Evolutionary conservation across 2,329 filamentous ascomycete species (phyloP), one percentile per base, ranked within the genome.

Genomic region (Calonectria honghensis): DNA sequence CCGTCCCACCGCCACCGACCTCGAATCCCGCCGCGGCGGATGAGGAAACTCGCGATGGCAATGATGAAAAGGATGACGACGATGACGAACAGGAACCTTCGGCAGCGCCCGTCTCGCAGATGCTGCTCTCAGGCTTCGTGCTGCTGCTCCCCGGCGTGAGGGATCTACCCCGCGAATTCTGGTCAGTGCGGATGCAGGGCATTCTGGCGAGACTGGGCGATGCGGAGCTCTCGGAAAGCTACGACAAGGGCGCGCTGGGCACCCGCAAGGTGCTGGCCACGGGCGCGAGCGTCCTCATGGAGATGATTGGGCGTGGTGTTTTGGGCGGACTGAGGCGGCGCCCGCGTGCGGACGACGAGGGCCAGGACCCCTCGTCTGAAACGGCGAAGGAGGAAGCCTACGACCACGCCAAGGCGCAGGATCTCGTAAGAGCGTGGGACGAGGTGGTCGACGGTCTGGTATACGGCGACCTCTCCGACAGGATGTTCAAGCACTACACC

Each of bases 171-270:
- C 82, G 86, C 1, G 90, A 91, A 4, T 95, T 94, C 83, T 95
- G 93, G 93, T 88, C 87, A 41, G 86, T 88, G n/a, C 88, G 91
- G 57, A 86, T 93, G 31, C 89, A 91, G 77, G 88, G 89, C 2
- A 83, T 95, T 20, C 86, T 95, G 78, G 85, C 87, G 78, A 88
- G 91, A 79, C 86, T 96, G 69, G 92, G 89, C 11, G 89, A 92
- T 39, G 93, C 92, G 2, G 91, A 95, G 66, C 86, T 96, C 39
- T 95, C 93, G 1, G 94, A 96, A 83, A 95, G 93, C 82, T 96
- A 96, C 80, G 94, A 96, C 83, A 95, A 95, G 84, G 94, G 93
- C 18, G 89, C 91, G 0, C 85, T 96, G 77, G 94, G 94, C 0
- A 92, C 93, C 73, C 89, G 94, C 67, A 96, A 95, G 85, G 94